Conservation (phyloP, 805 yeast genomes). For the Kluyveromyces aestuarii region DNA sequence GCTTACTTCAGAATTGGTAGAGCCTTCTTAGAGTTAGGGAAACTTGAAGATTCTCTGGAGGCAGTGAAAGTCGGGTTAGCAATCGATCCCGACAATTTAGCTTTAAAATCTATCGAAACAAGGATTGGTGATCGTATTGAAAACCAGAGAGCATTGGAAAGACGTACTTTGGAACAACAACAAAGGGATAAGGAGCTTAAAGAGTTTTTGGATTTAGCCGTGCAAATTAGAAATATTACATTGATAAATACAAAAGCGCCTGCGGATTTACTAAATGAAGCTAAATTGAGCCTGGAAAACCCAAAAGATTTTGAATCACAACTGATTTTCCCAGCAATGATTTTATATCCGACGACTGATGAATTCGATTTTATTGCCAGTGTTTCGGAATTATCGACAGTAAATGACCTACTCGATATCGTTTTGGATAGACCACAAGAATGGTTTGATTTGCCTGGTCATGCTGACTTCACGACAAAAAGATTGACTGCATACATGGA, state of each 20-base stretch:
- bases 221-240: slow-evolving; percentile 48
- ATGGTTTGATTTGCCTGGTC: slow-evolving; percentile 57
- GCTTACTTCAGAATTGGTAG: slow-evolving; percentile 80
- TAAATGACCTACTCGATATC: slow-evolving; percentile 50
- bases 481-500: slow-evolving; percentile 72
- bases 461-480: slow-evolving; percentile 46
- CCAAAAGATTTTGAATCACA: slow-evolving; percentile 64
- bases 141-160: slow-evolving; percentile 25
- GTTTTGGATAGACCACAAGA: slow-evolving; percentile 58
- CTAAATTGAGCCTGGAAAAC: slow-evolving; percentile 52
- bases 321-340: slow-evolving; percentile 69
- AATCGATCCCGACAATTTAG: slow-evolving; percentile 49
- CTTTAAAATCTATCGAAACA: slow-evolving; percentile 39
- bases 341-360: slow-evolving; percentile 73
- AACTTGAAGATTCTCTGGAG: slow-evolving; percentile 61
- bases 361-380: slow-evolving; percentile 78
- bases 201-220: slow-evolving; percentile 46
- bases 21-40: slow-evolving; percentile 63
- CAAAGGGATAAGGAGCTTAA: slow-evolving; percentile 33
- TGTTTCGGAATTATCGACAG: slow-evolving; percentile 62
- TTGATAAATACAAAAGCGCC: slow-evolving; percentile 44
- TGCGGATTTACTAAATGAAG: slow-evolving; percentile 45
- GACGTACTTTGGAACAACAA: slow-evolving; percentile 12
- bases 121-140: slow-evolving; percentile 34
- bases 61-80: slow-evolving; percentile 56